Evolutionary conservation across 371 early-diverging fungal genomes (phyloP).

Genomic region (Furculomyces boomerangus): DNA sequence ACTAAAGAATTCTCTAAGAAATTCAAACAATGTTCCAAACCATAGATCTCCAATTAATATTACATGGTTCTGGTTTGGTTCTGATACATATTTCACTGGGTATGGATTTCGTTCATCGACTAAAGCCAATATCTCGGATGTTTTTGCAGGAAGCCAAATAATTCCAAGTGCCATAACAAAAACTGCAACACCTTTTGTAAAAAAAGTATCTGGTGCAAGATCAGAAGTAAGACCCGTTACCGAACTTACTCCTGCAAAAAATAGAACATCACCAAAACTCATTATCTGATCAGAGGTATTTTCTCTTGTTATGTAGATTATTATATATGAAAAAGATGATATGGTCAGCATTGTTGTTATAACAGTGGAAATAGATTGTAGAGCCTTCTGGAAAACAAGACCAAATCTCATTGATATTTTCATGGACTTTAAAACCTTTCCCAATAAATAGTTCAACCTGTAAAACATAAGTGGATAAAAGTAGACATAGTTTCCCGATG

Average conservation of each 20-base stretch:
- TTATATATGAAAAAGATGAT: conserved; percentile 37
- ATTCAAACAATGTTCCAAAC: conserved; percentile 29
- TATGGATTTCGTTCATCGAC: conserved; percentile 25
- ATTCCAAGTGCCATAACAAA: conserved; percentile 44
- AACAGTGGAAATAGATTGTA: conserved; percentile 26
- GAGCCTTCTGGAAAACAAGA: conserved; percentile 29
- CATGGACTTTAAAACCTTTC: conserved; percentile 28
- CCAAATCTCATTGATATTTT: conserved; percentile 31
- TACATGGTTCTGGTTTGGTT: conserved; percentile 30
- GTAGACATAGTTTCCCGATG: conserved; percentile 27
- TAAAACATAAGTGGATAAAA: conserved; percentile 46
- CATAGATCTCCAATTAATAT: conserved; percentile 39
- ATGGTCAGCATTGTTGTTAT: conserved; percentile 39
- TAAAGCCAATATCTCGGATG: conserved; percentile 38
- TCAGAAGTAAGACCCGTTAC: conserved; percentile 35
- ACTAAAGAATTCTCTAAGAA: conserved; percentile 51
- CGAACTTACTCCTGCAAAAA: conserved; percentile 31
- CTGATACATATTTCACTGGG: conserved; percentile 15
- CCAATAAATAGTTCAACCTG: conserved; percentile 31
- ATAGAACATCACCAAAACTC: conserved; percentile 45
- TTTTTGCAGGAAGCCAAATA: conserved; percentile 39
- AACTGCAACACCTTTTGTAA: conserved; percentile 34
- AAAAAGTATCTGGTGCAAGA: conserved; percentile 34
- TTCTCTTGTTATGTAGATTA: conserved; percentile 27
- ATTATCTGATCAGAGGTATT: conserved; percentile 19